Percentiles rank a stretch among this genome's conserved stretches.
These are phyloP conservation scores for Alternaria novae-zelandiae DNA, from an alignment of 2,329 filamentous ascomycete genomes.

Conservation along the genomic window DNA sequence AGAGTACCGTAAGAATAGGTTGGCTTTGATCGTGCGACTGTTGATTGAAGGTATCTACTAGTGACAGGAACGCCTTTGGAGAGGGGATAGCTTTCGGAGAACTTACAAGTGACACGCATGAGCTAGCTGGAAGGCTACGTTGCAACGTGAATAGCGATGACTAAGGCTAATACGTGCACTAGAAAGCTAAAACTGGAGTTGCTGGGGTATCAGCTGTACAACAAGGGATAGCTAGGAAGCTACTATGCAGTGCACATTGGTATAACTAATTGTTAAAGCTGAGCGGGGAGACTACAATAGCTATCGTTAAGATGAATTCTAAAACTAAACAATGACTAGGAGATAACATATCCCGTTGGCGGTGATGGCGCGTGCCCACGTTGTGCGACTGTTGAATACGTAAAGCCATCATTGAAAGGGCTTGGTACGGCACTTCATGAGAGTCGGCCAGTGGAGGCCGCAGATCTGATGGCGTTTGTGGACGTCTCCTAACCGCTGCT, in stretches of 20 bases:
- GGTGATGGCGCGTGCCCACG: not conserved
- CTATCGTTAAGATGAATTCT: no score
- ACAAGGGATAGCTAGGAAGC: not conserved
- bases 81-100: not conserved
- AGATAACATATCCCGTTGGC: not conserved
- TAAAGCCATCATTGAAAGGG: not conserved
- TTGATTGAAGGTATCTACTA: not conserved
- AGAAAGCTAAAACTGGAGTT: not conserved
- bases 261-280: not conserved
- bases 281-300: not conserved
- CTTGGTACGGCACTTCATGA: not conserved
- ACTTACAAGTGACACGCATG: not conserved
- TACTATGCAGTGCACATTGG: not conserved
- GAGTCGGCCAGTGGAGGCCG: not conserved
- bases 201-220: accelerated
- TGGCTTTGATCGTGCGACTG: not conserved
- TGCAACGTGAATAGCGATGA: not conserved
- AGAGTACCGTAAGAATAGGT: no score
- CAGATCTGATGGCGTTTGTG: not conserved
- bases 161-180: not conserved
- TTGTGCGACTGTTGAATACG: not conserved
- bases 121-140: not conserved
- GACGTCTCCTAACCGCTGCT: not conserved
- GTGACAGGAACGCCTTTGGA: not conserved
- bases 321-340: not conserved